phyloP scores from a whole-genome alignment of 108 stramenopile genomes.

The Conticribra weissflogii region DNA sequence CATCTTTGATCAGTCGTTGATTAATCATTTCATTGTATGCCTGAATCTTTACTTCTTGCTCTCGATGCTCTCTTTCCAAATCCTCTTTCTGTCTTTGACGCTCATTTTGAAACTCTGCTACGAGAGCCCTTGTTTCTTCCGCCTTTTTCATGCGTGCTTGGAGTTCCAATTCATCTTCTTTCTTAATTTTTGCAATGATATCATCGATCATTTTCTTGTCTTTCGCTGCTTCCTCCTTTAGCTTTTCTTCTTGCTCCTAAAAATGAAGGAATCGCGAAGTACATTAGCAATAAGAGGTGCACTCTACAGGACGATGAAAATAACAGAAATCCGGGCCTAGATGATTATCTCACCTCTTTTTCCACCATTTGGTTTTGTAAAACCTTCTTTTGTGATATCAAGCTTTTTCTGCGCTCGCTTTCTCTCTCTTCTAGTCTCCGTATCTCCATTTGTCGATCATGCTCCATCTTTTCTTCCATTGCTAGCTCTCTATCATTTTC shows the following conservation, averaged over 20 bases:
- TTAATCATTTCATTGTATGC: slow-evolving; percentile 61
- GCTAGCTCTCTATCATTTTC: slow-evolving; percentile 61
- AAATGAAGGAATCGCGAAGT: neutral
- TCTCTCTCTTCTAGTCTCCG: slow-evolving; percentile 48
- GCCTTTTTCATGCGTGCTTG: slow-evolving; percentile 47
- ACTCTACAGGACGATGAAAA: neutral
- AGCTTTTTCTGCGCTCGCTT: slow-evolving; percentile 30
- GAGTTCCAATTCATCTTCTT: slow-evolving; percentile 56
- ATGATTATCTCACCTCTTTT: slow-evolving; percentile 45
- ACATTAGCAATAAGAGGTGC: neutral
- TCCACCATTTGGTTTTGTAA: slow-evolving; percentile 71
- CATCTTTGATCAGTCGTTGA: slow-evolving; percentile 40
- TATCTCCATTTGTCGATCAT: slow-evolving; percentile 52
- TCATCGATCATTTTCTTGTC: slow-evolving; percentile 66
- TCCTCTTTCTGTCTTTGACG: slow-evolving; percentile 32
- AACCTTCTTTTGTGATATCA: slow-evolving; percentile 55
- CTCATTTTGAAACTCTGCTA: slow-evolving; percentile 52
- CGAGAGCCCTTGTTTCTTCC: slow-evolving; percentile 58
- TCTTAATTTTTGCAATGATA: slow-evolving; percentile 60
- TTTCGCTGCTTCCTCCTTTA: slow-evolving; percentile 42
- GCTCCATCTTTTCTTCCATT: slow-evolving; percentile 75
- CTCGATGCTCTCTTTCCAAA: slow-evolving; percentile 45
- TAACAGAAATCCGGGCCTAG: no score
- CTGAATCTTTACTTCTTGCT: slow-evolving; percentile 56
- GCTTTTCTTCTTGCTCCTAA: slow-evolving; percentile 46